Evolutionary conservation across 208 protist species (phyloP).

Genomic region (Crithidia brevicula): DNA sequence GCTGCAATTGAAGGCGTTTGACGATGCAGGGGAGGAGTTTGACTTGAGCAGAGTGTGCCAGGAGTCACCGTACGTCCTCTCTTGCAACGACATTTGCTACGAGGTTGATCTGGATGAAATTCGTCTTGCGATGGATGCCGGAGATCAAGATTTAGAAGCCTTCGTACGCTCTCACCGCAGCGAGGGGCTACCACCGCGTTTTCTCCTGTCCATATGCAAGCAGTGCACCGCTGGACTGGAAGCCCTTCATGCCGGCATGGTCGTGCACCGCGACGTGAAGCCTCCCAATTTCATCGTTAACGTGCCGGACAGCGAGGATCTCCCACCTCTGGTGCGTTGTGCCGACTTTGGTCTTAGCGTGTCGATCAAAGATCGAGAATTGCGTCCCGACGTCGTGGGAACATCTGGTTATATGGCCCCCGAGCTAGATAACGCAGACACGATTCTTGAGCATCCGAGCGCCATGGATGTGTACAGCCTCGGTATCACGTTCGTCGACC

Average conservation of each 20-base stretch:
- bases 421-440: too few relatives aligned
- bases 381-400: slow-evolving; percentile 15
- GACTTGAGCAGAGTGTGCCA: too few relatives aligned
- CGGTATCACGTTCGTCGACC: slow-evolving; percentile 15
- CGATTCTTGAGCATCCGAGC: too few relatives aligned
- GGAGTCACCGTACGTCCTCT: too few relatives aligned
- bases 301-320: slow-evolving; percentile 42
- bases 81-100: too few relatives aligned
- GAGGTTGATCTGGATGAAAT: too few relatives aligned
- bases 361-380: slow-evolving; percentile 1
- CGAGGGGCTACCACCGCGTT: not conserved
- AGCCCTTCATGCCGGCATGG: slow-evolving; percentile 95
- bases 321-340: slow-evolving; percentile 12
- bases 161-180: slow-evolving; percentile 12
- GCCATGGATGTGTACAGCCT: slow-evolving; percentile 30
- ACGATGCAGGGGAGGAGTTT: too few relatives aligned
- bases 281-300: slow-evolving; percentile 99
- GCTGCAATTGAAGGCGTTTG: too few relatives aligned
- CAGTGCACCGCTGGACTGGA: slow-evolving; percentile 66
- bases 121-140: slow-evolving; percentile 25
- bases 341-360: slow-evolving; percentile 26
- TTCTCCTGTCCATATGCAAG: slow-evolving; percentile 19
- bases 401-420: slow-evolving; percentile 18
- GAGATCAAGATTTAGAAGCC: slow-evolving; percentile 9
- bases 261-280: slow-evolving; percentile 97